Evolutionary conservation across 306 rosid genomes (phyloP), one percentile per base, ranked within the genome.

Genomic region (Gleditsia sinensis): DNA sequence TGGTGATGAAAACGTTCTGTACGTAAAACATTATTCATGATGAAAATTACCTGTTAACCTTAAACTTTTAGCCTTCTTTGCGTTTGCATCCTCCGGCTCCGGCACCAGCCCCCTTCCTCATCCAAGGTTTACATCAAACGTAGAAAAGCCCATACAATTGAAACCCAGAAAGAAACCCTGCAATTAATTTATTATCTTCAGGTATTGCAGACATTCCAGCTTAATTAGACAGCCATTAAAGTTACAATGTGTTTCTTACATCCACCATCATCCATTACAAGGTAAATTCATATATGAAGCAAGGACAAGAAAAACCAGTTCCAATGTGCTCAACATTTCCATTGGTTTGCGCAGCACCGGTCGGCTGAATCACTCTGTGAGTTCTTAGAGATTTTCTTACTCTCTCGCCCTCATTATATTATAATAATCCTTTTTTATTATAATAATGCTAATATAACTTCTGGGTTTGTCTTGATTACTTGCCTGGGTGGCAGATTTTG

Each of bases 251-350:
- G 64, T 57, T 57, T 16, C 64, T 57, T 21, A 28, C 8, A 58
- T 58, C 42, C 63, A 28, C 64, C 64, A 7, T 16, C 64, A 58
- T 28, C 12, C 64, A 58, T 30, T 58, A 10, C 48, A 42, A 42
- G 4, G n/a, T 42, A 39, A 39, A 8, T 7, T 39, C 12, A 39
- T 10, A 39, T 39, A 39, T 39, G 61, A 42, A 72, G 58, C n/a
- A n/a, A 40, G 42, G 83, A 73, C 70, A 79, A 76, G 71, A 80
- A 80, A 55, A 58, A 75, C 46, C 37, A 74, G 62, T 81, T 82
- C 82, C 77, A 68, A 75, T 34, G 81, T 57, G 58, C 69, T 84
- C 85, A 84, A 86, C 91, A 90, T 86, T 77, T 86, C 68, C 82
- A 78, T 88, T 72, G 91, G 74, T 83, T 83, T 54, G 66, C 80